Evolutionary conservation across 305 asterid genomes (phyloP).

Genomic region (Stenogyne calaminthoides): DNA sequence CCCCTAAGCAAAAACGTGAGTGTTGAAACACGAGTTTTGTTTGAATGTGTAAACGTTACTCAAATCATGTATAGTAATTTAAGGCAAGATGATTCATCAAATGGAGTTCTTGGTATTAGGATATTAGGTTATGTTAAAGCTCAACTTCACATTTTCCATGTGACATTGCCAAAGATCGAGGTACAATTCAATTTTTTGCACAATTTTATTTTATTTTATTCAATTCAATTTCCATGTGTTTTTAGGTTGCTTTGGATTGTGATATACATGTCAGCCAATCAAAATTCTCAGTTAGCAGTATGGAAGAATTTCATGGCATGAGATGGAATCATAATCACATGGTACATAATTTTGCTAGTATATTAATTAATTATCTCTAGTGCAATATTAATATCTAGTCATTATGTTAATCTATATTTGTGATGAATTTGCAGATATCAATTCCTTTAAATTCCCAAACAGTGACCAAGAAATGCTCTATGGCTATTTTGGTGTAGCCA

Average conservation of each 20-base stretch:
- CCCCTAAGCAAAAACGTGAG: conserved; percentile 53
- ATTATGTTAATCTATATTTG: background rate
- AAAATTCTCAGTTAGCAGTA: conserved; percentile 34
- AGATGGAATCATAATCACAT: conserved; percentile 33
- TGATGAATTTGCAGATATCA: conserved; percentile 50
- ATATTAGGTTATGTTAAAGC: conserved; percentile 60
- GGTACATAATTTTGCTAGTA: conserved; percentile 31
- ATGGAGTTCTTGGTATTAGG: conserved; percentile 34
- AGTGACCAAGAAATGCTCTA: conserved; percentile 59
- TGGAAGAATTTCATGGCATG: conserved; percentile 35
- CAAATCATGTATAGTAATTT: conserved; percentile 38
- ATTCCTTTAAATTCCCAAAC: conserved; percentile 47
- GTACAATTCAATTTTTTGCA: conserved; percentile 30
- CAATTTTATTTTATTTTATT: background rate
- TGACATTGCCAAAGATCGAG: conserved; percentile 57
- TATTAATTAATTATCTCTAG: background rate
- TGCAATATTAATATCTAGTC: background rate
- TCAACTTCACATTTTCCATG: conserved; percentile 37
- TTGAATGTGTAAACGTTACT: conserved; percentile 50
- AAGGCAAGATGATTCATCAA: conserved; percentile 25
- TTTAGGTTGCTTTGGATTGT: conserved; percentile 68
- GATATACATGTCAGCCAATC: conserved; percentile 42
- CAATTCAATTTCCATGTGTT: background rate
- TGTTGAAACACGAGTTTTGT: conserved; percentile 37
- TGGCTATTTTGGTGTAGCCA: conserved; percentile 49